These are phyloP conservation scores for Pythium angustatum DNA, from an alignment of 352 stramenopile species.

Conservation along the genomic window DNA sequence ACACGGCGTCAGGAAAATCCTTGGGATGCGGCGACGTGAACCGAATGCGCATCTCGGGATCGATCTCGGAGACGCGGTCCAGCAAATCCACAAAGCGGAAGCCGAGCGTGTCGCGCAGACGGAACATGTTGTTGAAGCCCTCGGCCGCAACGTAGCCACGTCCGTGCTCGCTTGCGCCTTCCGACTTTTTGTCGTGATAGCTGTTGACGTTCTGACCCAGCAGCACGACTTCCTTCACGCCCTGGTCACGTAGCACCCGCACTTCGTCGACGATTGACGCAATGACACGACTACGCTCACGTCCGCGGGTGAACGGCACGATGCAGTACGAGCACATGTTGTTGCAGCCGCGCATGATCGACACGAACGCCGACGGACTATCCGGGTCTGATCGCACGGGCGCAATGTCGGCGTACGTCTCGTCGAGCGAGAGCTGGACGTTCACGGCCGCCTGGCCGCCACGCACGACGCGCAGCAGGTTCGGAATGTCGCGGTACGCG, in stretches of 20 bases:
- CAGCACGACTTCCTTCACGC: slow-evolving; percentile 97
- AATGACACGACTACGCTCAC: slow-evolving; percentile 93
- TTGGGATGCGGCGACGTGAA: slow-evolving; percentile 99
- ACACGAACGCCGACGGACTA: slow-evolving; percentile 94
- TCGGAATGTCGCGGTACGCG: slow-evolving; percentile 97
- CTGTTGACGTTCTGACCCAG: slow-evolving; percentile 99
- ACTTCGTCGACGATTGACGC: slow-evolving; percentile 96
- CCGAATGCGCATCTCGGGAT: slow-evolving; percentile 96
- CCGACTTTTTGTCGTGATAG: slow-evolving; percentile 95
- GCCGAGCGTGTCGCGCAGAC: slow-evolving; percentile 80
- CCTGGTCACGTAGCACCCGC: slow-evolving; percentile 79
- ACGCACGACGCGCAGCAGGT: slow-evolving; percentile 89
- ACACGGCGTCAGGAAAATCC: slow-evolving; percentile 96
- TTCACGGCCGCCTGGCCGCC: slow-evolving; percentile 87
- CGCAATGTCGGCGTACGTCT: slow-evolving; percentile 98
- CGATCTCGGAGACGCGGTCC: slow-evolving; percentile 90
- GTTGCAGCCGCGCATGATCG: slow-evolving; percentile 99
- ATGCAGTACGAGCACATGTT: slow-evolving; percentile 99
- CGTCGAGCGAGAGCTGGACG: slow-evolving; percentile 95
- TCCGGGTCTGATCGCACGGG: slow-evolving; percentile 88
- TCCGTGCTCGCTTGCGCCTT: slow-evolving; percentile 61
- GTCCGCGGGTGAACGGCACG: slow-evolving; percentile 98
- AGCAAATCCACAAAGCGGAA: slow-evolving; percentile 98
- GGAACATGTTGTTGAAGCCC: slow-evolving; percentile 96
- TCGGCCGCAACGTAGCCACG: slow-evolving; percentile 84